Conservation (phyloP, 106 monocot genomes). For the Acanthochlamys bracteata region DNA sequence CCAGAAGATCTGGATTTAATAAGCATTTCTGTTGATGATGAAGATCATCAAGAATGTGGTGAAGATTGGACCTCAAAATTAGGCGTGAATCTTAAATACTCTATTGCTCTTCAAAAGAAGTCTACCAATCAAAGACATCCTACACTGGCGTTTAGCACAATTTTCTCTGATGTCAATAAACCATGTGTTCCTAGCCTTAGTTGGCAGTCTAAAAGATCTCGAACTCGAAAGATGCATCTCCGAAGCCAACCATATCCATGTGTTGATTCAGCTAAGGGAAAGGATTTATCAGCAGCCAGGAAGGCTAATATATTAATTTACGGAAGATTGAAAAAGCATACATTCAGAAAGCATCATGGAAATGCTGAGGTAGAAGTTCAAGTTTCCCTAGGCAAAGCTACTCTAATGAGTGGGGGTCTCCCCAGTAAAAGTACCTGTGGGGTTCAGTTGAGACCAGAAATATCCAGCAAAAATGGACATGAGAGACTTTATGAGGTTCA, state of each 20-base stretch:
- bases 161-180: conserved; percentile 33
- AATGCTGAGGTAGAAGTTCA: neutral
- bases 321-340: conserved; percentile 2
- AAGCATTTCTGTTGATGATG: conserved; percentile 71
- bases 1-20: conserved; percentile 53
- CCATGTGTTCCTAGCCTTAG: conserved; percentile 36
- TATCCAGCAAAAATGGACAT: neutral
- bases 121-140: conserved; percentile 39
- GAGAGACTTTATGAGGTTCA: neutral
- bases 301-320: conserved; percentile 11
- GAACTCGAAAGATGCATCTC: conserved; percentile 23
- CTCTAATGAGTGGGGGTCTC: neutral
- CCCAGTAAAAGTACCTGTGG: neutral
- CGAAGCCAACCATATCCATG: conserved; percentile 14
- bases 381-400: neutral
- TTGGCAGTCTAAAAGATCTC: conserved; percentile 69
- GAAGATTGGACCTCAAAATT: conserved; percentile 88
- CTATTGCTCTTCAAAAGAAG: conserved; percentile 52
- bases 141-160: conserved; percentile 32
- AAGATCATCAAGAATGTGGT: conserved; percentile 45
- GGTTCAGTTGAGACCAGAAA: neutral
- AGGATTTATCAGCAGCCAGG: neutral
- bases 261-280: neutral
- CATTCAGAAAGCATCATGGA: neutral
- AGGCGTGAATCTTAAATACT: conserved; percentile 61